Base-by-base conservation (phyloP, 148 eudicot species). In the Chenopodium album region DNA sequence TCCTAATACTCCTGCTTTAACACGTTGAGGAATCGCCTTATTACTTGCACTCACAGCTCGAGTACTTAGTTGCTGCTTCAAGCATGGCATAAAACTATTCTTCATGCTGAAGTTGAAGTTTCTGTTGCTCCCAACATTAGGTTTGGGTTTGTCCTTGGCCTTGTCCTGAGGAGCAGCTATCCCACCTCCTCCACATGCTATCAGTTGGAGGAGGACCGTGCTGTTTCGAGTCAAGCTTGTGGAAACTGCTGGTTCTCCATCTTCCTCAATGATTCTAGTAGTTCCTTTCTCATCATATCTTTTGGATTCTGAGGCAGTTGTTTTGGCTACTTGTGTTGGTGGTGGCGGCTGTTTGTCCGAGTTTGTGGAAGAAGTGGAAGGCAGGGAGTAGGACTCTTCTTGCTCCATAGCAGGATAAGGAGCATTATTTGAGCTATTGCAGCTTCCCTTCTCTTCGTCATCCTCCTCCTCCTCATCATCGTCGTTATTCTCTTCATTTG, bases 141-240 rank as follows among this genome's bases (percentile, higher is more conserved):
- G 17, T 56, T 34, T 77, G 13, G 47, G 3, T 37, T 77, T 84
- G 20, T 11, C 60, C 32, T 85, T 81, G 1, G 26, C 32, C 37
- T 44, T n/a, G 17, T 47, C 23, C 31, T 56, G n/a, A 47, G 59
- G 29, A 9, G 48, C 60, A 23, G 11, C 19, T 44, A 65, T 28
- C 52, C 71, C 48, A 11, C 48, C 87, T 0, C 94, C 91, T 12
- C 95, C 98, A 60, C 99, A 96, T 0, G 98, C 92, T 28, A 96
- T 92, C 80, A 96, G 86, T 29, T 90, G 93, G 41, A 93, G 84
- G 59, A 95, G 85, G 64, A 89, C 81, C 9, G 87, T 37, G 22
- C 59, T 73, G 67, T 82, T 85, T 3, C 87, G 85, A 34, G 67
- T 68, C 73, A 79, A 76, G 23, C 70, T 31, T 2, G 79, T 75